A percentile compares a stretch with the other conserved stretches of the same genome.
Evolutionary conservation across 179 eudicot species (phyloP).

Genomic region (Patellifolia procumbens): DNA sequence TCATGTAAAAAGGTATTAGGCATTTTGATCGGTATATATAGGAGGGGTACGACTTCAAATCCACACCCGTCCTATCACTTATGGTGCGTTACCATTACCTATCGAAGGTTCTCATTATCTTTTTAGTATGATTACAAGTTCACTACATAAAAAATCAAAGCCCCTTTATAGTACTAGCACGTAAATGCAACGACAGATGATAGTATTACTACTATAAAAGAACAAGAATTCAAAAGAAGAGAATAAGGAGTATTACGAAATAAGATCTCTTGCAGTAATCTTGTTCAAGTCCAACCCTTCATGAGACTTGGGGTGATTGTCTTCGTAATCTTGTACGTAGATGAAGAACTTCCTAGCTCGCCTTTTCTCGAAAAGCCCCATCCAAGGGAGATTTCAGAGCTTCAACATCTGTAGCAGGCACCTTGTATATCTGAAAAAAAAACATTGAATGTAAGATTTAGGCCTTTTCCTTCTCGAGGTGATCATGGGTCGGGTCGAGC

Average conservation of each 20-base stretch:
- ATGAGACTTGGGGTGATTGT: slow-evolving; percentile 73
- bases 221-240: neutral
- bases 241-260: slow-evolving; percentile 41
- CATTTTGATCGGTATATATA: too few relatives aligned
- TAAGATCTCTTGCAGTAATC: slow-evolving; percentile 66
- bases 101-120: too few relatives aligned
- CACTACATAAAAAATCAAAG: too few relatives aligned
- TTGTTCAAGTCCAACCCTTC: slow-evolving; percentile 65
- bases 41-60: too few relatives aligned
- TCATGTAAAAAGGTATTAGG: neutral
- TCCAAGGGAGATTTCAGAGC: slow-evolving; percentile 75
- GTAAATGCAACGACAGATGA: neutral
- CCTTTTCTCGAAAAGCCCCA: slow-evolving; percentile 84
- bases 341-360: slow-evolving; percentile 81
- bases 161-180: too few relatives aligned
- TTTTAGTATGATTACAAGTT: too few relatives aligned
- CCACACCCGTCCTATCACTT: too few relatives aligned
- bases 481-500: too few relatives aligned
- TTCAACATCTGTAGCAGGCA: slow-evolving; percentile 90
- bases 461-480: neutral
- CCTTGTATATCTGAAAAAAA: slow-evolving; percentile 63
- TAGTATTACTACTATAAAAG: neutral
- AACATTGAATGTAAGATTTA: neutral
- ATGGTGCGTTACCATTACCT: too few relatives aligned
- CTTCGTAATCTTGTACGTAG: slow-evolving; percentile 82